Conservation (phyloP, 78 protist species). For the Chrysochromulina tobinii region DNA sequence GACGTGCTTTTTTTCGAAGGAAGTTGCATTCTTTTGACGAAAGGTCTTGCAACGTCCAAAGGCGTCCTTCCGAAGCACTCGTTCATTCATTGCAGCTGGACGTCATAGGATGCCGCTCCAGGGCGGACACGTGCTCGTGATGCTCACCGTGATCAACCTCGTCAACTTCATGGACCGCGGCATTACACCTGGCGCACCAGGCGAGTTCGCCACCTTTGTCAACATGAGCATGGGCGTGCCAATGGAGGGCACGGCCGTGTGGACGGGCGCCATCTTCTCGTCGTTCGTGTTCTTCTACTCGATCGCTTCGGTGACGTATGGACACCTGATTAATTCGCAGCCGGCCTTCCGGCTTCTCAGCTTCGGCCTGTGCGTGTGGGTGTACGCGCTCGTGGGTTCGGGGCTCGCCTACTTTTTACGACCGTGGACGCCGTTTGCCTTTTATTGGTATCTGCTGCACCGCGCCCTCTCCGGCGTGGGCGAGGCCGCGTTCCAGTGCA, state of each 20-base stretch:
- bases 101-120: too few relatives aligned
- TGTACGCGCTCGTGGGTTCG: not conserved
- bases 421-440: not conserved
- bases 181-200: not conserved
- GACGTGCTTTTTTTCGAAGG: too few relatives aligned
- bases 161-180: slow-evolving; percentile 11
- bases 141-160: not conserved
- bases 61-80: too few relatives aligned
- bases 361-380: not conserved
- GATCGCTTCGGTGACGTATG: not conserved
- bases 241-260: not conserved
- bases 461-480: slow-evolving; percentile 12
- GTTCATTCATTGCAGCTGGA: too few relatives aligned
- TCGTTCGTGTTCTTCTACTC: not conserved
- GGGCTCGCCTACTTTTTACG: not conserved
- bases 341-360: not conserved
- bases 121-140: not conserved
- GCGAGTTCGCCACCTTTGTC: not conserved
- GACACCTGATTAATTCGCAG: not conserved
- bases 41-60: too few relatives aligned
- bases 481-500: slow-evolving; percentile 21
- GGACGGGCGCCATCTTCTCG: not conserved
- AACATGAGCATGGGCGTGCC: not conserved
- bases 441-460: not conserved
- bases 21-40: too few relatives aligned